Conservation (phyloP, 179 eudicot genomes). For the Camellia oleifera region DNA sequence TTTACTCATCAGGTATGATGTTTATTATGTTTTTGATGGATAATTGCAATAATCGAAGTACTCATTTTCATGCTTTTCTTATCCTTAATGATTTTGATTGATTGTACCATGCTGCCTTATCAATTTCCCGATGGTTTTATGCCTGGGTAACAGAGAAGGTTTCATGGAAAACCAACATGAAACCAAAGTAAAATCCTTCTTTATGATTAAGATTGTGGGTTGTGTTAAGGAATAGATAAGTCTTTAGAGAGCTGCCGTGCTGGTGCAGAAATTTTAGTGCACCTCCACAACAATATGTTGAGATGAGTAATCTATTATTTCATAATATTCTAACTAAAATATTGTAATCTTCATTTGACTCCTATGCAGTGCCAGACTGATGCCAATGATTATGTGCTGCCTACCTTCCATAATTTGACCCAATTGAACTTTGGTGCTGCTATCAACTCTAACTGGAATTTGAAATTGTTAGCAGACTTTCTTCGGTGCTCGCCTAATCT, state of each 20-base stretch:
- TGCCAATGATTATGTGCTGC: constrained; percentile 4
- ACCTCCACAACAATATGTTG: neutral
- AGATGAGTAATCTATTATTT: neutral
- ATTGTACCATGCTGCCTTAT: too few relatives aligned
- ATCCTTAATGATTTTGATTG: neutral
- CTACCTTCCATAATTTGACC: constrained; percentile 21
- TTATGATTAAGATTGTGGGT: too few relatives aligned
- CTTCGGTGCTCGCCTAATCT: constrained; percentile 11
- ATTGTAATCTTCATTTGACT: neutral
- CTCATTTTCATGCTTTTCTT: too few relatives aligned
- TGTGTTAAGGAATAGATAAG: too few relatives aligned
- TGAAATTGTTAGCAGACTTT: constrained; percentile 2
- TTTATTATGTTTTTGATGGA: neutral
- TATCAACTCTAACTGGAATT: neutral
- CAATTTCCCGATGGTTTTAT: too few relatives aligned
- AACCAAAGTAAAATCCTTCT: too few relatives aligned
- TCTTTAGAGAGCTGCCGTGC: neutral
- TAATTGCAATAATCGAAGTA: too few relatives aligned
- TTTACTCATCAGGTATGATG: neutral
- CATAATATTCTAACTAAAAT: neutral
- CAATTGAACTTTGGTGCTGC: constrained; percentile 13
- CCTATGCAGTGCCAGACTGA: constrained; percentile 5
- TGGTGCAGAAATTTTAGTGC: neutral
- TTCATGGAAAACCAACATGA: too few relatives aligned
- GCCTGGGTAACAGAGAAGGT: too few relatives aligned